These are phyloP conservation scores for Boletus edulis DNA, from an alignment of 768 basidiomycete genomes.

Conservation along the genomic window DNA sequence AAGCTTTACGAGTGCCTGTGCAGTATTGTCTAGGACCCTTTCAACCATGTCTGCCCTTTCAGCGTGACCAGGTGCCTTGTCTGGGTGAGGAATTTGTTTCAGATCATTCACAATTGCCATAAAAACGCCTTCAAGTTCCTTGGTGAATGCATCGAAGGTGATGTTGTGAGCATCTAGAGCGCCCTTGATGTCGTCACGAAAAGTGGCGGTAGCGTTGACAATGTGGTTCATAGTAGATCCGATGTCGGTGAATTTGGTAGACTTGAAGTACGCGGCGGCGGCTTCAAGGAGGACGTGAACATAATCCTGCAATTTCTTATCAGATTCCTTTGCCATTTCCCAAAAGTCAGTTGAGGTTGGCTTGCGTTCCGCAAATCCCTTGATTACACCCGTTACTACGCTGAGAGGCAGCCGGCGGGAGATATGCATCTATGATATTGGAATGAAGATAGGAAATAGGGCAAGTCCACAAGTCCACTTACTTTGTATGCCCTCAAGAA, in stretches of 20 bases:
- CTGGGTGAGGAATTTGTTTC: neutral
- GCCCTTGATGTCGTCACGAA: conserved; percentile 5
- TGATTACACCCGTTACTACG: neutral
- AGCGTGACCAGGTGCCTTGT: neutral
- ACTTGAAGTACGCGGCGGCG: neutral
- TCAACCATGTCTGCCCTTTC: conserved; percentile 4
- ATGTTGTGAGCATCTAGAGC: conserved; percentile 5
- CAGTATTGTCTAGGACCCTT: conserved; percentile 2
- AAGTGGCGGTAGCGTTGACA: conserved; percentile 4
- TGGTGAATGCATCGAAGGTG: conserved; percentile 1
- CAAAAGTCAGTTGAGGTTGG: conserved; percentile 7
- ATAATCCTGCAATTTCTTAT: conserved; percentile 2
- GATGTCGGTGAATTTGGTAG: conserved; percentile 1
- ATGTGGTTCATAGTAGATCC: conserved; percentile 3
- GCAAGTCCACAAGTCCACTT: neutral
- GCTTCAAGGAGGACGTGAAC: conserved; percentile 3
- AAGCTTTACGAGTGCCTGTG: neutral
- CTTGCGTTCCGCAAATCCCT: neutral
- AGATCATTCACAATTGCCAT: neutral
- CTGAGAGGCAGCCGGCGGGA: neutral
- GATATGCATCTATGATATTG: neutral
- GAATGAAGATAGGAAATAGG: neutral
- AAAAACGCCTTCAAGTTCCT: conserved; percentile 10
- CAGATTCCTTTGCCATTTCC: conserved; percentile 2
- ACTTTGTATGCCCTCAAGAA: conserved; percentile 1